Evolutionary conservation across 768 basidiomycete species (phyloP), one percentile per base, ranked within the genome.

Genomic region (Suillus subaureus): DNA sequence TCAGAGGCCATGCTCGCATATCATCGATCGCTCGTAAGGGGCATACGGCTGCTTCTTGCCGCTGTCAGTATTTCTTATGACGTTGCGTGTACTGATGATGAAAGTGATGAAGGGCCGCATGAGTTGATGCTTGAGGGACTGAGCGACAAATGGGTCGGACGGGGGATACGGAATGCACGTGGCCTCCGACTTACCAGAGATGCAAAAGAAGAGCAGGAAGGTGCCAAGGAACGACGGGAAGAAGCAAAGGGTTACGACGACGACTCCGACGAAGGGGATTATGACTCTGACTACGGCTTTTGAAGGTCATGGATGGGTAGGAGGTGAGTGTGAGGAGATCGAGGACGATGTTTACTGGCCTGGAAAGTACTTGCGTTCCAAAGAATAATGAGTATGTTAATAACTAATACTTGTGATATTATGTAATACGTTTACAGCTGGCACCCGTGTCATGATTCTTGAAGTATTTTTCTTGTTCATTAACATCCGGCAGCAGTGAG

Each of bases 81-180:
- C n/a, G n/a, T n/a, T n/a, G n/a, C n/a, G n/a, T n/a, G n/a, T n/a
- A n/a, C n/a, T n/a, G 49, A 49, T 15, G 23, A 49, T 49, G 23
- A 49, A 49, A 13, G 45, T 12, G 45, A 47, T 5, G 7, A 12
- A 0, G 5, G 45, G 12, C 11, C 45, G 4, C 12, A 47, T 47
- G 45, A 47, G 4, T 23, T 47, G n/a, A 47, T 47, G 45, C 45
- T 47, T 23, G n/a, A 47, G 45, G n/a, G 45, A n/a, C 45, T 47
- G 45, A 23, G 45, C n/a, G 45, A 47, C n/a, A 63, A 51, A 26
- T 47, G 45, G n/a, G 45, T 47, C n/a, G 63, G 65, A 28, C 54
- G 66, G 0, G 64, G 66, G 21, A 65, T 71, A 56, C 58, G 64
- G 47, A 57, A 31, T 6, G 70, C 68, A 1, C 71, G 68, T 33